Base-by-base conservation (phyloP, 2,329 filamentous ascomycete genomes). In the Chaetomium strumarium region DNA sequence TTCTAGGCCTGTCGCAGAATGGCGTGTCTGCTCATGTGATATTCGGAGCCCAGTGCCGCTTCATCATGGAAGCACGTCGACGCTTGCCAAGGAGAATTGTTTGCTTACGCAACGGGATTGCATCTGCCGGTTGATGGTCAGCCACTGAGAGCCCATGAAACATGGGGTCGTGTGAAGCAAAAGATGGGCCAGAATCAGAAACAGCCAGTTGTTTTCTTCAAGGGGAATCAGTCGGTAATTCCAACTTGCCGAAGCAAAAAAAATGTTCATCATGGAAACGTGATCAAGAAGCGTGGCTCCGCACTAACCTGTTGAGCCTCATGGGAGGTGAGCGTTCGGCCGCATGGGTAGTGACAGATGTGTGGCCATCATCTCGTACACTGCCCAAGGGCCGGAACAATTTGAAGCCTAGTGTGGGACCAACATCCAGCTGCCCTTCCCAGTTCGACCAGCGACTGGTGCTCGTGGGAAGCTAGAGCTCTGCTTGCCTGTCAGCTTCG, bases 1-100 rank as follows among this genome's bases (percentile, higher is more conserved):
- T 96, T 95, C 90, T 95, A 96, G 89, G 90, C 90, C 90, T 95
- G 90, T 88, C 90, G 73, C 89, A 88, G 88, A 80, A 74, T 88
- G 90, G 89, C 82, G 86, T 81, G 83, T 90, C 88, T 70, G 77
- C 90, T 90, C 90, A 83, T 83, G 75, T 66, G 64, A 70, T 71
- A 64, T 76, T 95, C 90, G 86, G 90, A 92, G 90, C 90, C 90
- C 90, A 96, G 90, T 96, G 90, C 90, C 88, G 74, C 78, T 87
- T 90, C 88, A 90, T 92, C 88, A 88, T 82, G 63, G 65, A 61
- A 64, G 49, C 51, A 49, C 47, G 17, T 33, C 31, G 43, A 51
- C 34, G 57, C 52, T 33, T 33, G 36, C 48, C 17, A 31, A 47
- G 19, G 24, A 48, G 12, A 48, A 24, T 20, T 24, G 51, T 37